Base-by-base conservation (phyloP, 208 protist species). In the Pavlovales sp. region DNA sequence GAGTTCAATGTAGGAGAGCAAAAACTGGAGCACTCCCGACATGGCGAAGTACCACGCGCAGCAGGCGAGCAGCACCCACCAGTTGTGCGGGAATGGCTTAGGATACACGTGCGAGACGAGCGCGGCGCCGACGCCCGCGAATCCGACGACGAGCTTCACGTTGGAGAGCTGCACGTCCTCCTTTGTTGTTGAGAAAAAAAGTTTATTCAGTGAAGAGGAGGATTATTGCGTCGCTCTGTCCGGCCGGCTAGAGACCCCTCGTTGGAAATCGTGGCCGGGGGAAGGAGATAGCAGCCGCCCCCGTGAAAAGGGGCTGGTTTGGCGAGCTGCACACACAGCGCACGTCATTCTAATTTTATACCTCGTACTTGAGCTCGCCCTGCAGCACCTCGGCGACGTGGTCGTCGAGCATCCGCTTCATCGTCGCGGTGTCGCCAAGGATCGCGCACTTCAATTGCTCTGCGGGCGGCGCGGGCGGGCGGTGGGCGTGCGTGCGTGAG, bases 341-440 rank as follows among this genome's bases (percentile, higher is more conserved):
- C n/a, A n/a, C n/a, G n/a, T n/a, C n/a, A n/a, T n/a, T n/a, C n/a
- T n/a, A n/a, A n/a, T n/a, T n/a, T n/a, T n/a, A n/a, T n/a, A n/a
- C n/a, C n/a, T 40, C 82, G 32, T 40, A 86, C 30, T 20, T 26
- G 37, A 37, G 28, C 22, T 86, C 82, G 39, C 71, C 82, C 38
- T 86, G 42, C 4, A 85, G 80, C 80, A 85, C 14, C 36, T 66
- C 76, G 76, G 14, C 39, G 34, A 79, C 34, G 34, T 42, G 42
- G 66, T 86, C 82, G 37, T 86, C 82, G 34, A 86, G 26, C 57
- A 86, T 76, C 20, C 82, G 82, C 66, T 86, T 86, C 28, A 86
- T 86, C 8, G 82, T 86, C 34, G 37, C 42, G 10, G 57, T 38
- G 82, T 86, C 82, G 66, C 82, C 82, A 22, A 86, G 82, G 14